A percentile compares a stretch with the other conserved stretches of the same genome.
These are phyloP conservation scores for Cytidiella melzeri DNA, from an alignment of 768 basidiomycete genomes.

Conservation along the genomic window DNA sequence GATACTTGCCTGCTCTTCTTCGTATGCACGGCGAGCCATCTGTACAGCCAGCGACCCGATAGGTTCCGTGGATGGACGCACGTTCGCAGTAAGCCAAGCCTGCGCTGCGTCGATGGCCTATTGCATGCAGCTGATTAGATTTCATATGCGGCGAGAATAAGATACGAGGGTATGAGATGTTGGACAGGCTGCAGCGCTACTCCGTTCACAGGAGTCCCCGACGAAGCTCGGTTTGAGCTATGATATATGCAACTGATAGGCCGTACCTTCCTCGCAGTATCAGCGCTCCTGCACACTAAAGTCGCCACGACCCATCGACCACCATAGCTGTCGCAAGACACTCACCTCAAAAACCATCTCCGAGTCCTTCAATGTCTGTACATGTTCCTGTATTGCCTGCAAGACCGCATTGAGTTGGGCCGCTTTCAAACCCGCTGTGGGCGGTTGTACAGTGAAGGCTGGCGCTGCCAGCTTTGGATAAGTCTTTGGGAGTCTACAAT, in stretches of 20 bases:
- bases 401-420: constrained; percentile 53
- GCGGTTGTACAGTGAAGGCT: constrained; percentile 62
- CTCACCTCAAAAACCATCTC: constrained; percentile 78
- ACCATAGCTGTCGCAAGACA: constrained; percentile 1
- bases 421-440: constrained; percentile 49
- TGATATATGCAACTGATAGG: too few relatives aligned
- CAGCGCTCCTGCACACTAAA: too few relatives aligned
- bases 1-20: constrained; percentile 55
- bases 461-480: constrained; percentile 72
- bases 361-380: constrained; percentile 55
- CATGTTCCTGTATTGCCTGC: constrained; percentile 58
- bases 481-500: constrained; percentile 66
- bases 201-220: too few relatives aligned
- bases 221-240: too few relatives aligned
- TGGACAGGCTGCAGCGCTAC: too few relatives aligned
- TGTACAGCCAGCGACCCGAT: constrained; percentile 69
- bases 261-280: too few relatives aligned
- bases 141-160: too few relatives aligned
- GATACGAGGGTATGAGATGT: too few relatives aligned
- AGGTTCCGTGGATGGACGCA: constrained; percentile 51
- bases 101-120: constrained; percentile 33
- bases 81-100: constrained; percentile 61
- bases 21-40: constrained; percentile 69
- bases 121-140: too few relatives aligned
- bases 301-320: too few relatives aligned